phyloP scores from a whole-genome alignment of 2,329 filamentous ascomycete species.

The Phaeomoniella chlamydospora region DNA sequence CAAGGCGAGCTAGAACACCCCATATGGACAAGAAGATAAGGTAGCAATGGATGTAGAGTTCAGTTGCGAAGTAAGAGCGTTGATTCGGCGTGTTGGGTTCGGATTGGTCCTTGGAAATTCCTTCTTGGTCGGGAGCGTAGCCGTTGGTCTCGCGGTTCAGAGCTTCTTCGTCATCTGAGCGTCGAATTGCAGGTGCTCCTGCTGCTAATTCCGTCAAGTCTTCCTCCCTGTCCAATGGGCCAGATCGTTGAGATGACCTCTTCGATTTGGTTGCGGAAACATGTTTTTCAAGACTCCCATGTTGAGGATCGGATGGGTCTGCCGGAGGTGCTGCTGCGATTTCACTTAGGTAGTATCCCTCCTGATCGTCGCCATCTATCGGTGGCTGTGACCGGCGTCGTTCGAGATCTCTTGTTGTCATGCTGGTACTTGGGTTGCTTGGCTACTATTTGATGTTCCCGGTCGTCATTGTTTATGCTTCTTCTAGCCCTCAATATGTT shows the following conservation, averaged over 20 bases:
- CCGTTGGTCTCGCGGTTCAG: constrained; percentile 5
- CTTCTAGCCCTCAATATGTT: too few species aligned
- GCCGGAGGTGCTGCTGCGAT: not conserved
- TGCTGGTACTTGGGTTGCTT: too few species aligned
- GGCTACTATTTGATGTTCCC: too few species aligned
- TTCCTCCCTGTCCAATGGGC: not conserved
- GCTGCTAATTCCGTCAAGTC: not conserved
- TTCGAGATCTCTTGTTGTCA: not conserved
- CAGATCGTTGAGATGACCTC: not conserved
- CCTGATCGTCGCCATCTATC: not conserved
- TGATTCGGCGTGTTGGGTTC: constrained; percentile 4
- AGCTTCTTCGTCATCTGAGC: not conserved
- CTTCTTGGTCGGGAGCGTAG: constrained; percentile 4
- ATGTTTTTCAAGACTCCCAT: not conserved
- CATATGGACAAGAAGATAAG: constrained; percentile 67
- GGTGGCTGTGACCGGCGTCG: not conserved
- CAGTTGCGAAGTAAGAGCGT: constrained; percentile 33
- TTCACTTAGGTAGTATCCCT: not conserved
- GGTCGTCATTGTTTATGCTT: too few species aligned
- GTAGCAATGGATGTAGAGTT: constrained; percentile 57
- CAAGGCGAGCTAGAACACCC: constrained; percentile 66
- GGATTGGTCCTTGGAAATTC: not conserved
- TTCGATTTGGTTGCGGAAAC: not conserved
- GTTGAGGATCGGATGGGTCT: not conserved
- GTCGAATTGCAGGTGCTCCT: not conserved